phyloP scores from a whole-genome alignment of 352 stramenopile genomes.

The Globisporangium sylvaticum region DNA sequence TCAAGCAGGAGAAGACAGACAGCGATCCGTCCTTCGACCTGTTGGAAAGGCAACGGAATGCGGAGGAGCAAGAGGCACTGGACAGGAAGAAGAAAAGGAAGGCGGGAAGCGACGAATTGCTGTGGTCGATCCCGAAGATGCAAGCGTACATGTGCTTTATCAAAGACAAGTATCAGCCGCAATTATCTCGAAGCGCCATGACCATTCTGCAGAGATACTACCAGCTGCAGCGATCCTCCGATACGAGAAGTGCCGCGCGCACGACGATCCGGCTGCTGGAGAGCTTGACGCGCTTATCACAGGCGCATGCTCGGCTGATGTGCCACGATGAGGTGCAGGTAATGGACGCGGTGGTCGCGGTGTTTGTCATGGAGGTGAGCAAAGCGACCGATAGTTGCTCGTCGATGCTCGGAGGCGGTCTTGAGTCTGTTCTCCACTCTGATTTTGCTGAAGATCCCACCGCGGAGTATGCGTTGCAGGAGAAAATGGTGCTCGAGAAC shows the following conservation, averaged over 20 bases:
- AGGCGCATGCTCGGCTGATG: conserved; percentile 90
- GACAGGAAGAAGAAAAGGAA: conserved; percentile 5
- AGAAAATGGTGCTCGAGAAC: conserved; percentile 67
- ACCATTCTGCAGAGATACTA: conserved; percentile 92
- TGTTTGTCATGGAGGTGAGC: conserved; percentile 78
- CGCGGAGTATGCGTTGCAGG: conserved; percentile 61
- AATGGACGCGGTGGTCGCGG: conserved; percentile 73
- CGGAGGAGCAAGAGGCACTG: conserved; percentile 11
- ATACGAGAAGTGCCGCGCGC: conserved; percentile 58
- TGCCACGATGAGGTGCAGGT: conserved; percentile 59
- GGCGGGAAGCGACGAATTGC: conserved; percentile 2
- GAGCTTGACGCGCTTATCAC: conserved; percentile 89
- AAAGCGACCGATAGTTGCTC: conserved; percentile 62
- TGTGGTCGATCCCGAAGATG: conserved; percentile 89
- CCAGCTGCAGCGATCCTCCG: conserved; percentile 61
- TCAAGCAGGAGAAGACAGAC: conserved; percentile 27
- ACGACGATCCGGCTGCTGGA: conserved; percentile 95
- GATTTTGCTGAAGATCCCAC: conserved; percentile 58
- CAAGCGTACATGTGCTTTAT: conserved; percentile 92
- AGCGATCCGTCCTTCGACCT: conserved; percentile 20
- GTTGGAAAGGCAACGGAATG: neutral
- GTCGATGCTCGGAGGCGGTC: conserved; percentile 44
- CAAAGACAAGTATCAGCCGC: conserved; percentile 84
- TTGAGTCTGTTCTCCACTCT: conserved; percentile 65
- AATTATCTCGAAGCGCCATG: conserved; percentile 76